phyloP scores from a whole-genome alignment of 345 rosid species.

The Hibiscus trionum region DNA sequence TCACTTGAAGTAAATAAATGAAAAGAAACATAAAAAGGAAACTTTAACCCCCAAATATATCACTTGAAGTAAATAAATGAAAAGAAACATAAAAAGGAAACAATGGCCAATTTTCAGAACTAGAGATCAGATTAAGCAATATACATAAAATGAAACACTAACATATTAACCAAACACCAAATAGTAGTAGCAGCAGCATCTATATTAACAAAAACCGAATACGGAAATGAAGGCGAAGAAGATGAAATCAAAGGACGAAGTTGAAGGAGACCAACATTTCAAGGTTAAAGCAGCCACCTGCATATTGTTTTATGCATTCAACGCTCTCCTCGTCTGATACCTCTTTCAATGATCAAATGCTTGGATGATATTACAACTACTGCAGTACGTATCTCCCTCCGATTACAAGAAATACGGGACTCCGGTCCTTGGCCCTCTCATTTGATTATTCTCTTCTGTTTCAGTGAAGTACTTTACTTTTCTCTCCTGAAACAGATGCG shows the following conservation, averaged over 20 bases:
- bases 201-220: not conserved
- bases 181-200: not conserved
- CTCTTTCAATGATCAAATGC: not conserved
- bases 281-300: not conserved
- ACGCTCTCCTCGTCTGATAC: not conserved
- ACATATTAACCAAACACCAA: not conserved
- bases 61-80: not conserved
- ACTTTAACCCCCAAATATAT: not conserved
- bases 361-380: conserved; percentile 6
- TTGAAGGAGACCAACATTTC: not conserved
- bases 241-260: not conserved
- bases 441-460: conserved; percentile 98
- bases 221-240: not conserved
- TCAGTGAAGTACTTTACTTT: conserved; percentile 95
- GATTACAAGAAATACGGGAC: conserved; percentile 88
- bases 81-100: not conserved
- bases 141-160: not conserved
- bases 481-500: conserved; percentile 50
- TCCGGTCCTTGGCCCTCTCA: conserved; percentile 99
- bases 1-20: not conserved
- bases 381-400: conserved; percentile 1
- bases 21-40: not conserved
- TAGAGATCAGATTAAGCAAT: not conserved
- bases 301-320: not conserved
- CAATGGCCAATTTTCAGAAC: not conserved